Percentiles rank a stretch among this genome's conserved stretches.
Evolutionary conservation across 2,329 filamentous ascomycete genomes (phyloP).

Genomic region (Colletotrichum zoysiae): DNA sequence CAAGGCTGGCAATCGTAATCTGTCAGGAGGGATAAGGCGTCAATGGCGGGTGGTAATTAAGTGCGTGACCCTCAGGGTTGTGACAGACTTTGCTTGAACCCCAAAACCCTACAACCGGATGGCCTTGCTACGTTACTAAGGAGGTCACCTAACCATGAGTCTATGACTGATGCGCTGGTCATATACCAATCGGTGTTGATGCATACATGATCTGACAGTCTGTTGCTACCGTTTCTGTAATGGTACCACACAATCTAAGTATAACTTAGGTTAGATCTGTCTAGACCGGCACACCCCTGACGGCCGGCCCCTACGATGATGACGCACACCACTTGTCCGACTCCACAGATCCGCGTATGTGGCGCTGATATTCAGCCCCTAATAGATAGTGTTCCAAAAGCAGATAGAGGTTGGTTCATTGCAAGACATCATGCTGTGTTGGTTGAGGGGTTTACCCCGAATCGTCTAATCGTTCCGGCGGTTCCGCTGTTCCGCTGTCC

Average conservation of each 20-base stretch:
- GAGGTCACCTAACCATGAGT: neutral
- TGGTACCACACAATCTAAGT: slow-evolving; percentile 1
- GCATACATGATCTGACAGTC: neutral
- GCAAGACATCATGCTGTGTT: too few species aligned
- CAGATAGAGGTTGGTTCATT: neutral
- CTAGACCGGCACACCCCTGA: neutral
- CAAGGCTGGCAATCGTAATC: neutral
- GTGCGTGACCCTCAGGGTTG: neutral
- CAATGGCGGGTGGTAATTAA: too few species aligned
- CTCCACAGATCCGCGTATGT: neutral
- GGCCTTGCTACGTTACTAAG: too few species aligned
- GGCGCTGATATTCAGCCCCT: neutral
- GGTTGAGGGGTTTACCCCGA: neutral
- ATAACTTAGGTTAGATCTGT: neutral
- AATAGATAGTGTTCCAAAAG: too few species aligned
- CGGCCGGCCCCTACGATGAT: neutral
- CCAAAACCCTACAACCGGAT: neutral
- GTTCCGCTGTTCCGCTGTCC: neutral
- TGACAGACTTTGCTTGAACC: neutral
- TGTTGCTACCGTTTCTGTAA: slow-evolving; percentile 2
- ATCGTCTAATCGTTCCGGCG: neutral
- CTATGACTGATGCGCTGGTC: neutral
- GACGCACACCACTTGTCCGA: slow-evolving; percentile 3
- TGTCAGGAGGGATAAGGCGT: too few species aligned
- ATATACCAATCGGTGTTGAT: neutral